phyloP scores from a whole-genome alignment of 1,139 yeast species.

The Magnusiomyces ingens region DNA sequence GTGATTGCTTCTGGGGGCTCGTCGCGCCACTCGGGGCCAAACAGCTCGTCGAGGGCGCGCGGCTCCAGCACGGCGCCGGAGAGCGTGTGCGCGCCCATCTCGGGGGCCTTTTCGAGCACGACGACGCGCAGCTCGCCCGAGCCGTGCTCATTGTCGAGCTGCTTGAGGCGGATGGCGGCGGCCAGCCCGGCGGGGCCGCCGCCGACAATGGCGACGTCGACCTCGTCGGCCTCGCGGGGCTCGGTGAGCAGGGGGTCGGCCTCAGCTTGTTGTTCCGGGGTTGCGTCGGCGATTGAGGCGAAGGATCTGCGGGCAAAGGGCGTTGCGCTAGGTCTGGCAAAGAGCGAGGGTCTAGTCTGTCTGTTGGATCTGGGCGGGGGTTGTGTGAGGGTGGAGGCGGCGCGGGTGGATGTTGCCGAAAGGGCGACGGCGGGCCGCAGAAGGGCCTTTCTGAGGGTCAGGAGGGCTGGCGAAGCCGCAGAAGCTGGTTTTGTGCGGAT shows the following conservation, averaged over 20 bases:
- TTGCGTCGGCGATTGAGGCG: slow-evolving; percentile 15
- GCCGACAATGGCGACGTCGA: slow-evolving; percentile 92
- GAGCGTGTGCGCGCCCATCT: slow-evolving; percentile 80
- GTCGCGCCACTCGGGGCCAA: slow-evolving; percentile 54
- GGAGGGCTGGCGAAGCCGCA: too few relatives aligned
- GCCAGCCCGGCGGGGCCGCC: slow-evolving; percentile 98
- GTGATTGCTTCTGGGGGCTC: slow-evolving; percentile 66
- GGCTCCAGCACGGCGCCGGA: slow-evolving; percentile 96
- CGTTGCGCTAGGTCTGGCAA: too few relatives aligned
- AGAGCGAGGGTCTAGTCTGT: too few relatives aligned
- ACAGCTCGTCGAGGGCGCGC: slow-evolving; percentile 70
- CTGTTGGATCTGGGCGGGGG: too few relatives aligned
- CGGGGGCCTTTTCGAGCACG: slow-evolving; percentile 86
- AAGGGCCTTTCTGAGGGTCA: too few relatives aligned
- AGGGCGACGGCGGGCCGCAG: too few relatives aligned
- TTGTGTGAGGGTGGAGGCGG: too few relatives aligned
- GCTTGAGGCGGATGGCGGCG: slow-evolving; percentile 84
- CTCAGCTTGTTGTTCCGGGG: slow-evolving; percentile 13
- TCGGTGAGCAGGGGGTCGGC: slow-evolving; percentile 27
- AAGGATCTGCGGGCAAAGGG: neutral
- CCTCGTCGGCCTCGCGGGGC: slow-evolving; percentile 74
- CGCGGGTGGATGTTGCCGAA: too few relatives aligned
- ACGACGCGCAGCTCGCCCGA: slow-evolving; percentile 70
- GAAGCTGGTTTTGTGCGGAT: too few relatives aligned
- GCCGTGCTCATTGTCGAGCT: slow-evolving; percentile 65